Evolutionary conservation across 306 rosid species (phyloP).

Genomic region (Betula pendula): DNA sequence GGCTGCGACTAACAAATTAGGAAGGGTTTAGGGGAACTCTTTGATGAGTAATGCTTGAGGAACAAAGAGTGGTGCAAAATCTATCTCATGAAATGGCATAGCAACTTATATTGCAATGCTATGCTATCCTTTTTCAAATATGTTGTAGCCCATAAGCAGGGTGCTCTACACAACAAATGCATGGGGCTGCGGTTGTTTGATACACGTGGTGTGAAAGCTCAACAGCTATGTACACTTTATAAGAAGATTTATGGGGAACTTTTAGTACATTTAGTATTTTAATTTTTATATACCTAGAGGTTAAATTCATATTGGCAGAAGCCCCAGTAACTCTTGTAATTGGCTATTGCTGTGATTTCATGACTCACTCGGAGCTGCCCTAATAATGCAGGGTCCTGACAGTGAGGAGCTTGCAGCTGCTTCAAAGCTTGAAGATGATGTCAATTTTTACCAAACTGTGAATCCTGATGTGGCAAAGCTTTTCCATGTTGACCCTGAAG

Average conservation of each 20-base stretch:
- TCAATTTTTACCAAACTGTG: constrained; percentile 88
- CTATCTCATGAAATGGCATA: background rate
- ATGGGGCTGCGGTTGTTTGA: background rate
- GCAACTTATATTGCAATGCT: background rate
- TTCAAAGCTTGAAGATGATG: constrained; percentile 87
- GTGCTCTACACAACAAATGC: background rate
- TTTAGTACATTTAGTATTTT: background rate
- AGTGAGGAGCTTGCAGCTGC: constrained; percentile 94
- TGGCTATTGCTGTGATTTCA: constrained; percentile 6
- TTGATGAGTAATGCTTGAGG: background rate
- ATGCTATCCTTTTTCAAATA: background rate
- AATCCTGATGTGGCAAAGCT: constrained; percentile 85
- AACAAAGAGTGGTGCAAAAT: background rate
- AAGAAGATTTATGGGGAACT: background rate
- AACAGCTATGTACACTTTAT: background rate
- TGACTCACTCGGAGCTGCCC: constrained; percentile 18
- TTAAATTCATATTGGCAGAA: background rate
- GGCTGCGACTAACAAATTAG: background rate
- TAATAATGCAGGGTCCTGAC: constrained; percentile 69
- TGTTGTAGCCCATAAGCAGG: background rate
- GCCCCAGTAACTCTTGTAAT: background rate
- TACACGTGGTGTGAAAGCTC: background rate
- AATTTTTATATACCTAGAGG: background rate
- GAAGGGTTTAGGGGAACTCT: too few species aligned
- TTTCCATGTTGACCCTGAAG: constrained; percentile 76